Evolutionary conservation across 2,329 filamentous ascomycete genomes (phyloP).

Genomic region (Clarireedia hainanense): DNA sequence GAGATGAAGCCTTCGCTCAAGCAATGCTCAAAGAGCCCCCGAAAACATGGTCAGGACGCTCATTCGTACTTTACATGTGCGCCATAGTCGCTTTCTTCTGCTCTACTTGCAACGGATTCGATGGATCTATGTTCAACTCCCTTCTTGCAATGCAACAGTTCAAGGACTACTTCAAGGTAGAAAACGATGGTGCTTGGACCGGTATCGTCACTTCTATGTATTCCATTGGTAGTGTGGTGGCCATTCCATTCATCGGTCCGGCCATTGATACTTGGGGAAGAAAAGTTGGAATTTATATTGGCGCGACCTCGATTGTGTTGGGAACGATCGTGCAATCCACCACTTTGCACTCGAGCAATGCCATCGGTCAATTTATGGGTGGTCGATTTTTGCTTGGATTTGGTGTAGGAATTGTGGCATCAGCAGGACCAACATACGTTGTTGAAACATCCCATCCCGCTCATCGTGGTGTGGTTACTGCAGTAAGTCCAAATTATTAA

Average conservation of each 20-base stretch:
- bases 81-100: constrained; percentile 40
- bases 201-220: constrained; percentile 43
- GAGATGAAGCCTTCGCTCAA: constrained; percentile 43
- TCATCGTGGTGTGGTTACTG: constrained; percentile 35
- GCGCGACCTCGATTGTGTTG: constrained; percentile 34
- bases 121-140: constrained; percentile 41
- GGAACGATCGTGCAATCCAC: constrained; percentile 37
- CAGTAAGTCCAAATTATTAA: neutral
- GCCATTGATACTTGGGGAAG: constrained; percentile 40
- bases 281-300: constrained; percentile 38
- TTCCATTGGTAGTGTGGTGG: constrained; percentile 41
- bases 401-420: constrained; percentile 37
- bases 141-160: constrained; percentile 36
- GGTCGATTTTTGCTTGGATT: constrained; percentile 55
- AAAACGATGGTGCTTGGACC: constrained; percentile 37
- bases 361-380: constrained; percentile 37
- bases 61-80: constrained; percentile 36
- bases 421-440: constrained; percentile 39
- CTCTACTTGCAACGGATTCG: constrained; percentile 43
- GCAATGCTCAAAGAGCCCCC: constrained; percentile 45
- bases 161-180: constrained; percentile 31
- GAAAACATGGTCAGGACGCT: constrained; percentile 30
- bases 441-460: constrained; percentile 38
- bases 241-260: constrained; percentile 39
- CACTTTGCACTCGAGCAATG: constrained; percentile 22